Conservation (phyloP, 768 basidiomycete genomes). For the Rhodocollybia butyracea region DNA sequence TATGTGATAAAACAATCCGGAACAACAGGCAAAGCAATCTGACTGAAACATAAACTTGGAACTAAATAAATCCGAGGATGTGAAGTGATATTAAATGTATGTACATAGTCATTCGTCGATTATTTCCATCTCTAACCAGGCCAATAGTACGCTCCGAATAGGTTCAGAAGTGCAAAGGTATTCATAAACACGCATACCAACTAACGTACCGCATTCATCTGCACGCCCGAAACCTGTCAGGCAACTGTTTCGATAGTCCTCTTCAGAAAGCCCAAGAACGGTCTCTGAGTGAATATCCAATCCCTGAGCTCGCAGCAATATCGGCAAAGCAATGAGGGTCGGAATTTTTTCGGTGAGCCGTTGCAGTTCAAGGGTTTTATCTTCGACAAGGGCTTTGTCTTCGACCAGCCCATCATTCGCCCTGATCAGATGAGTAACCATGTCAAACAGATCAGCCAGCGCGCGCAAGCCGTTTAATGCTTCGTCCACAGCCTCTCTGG, state of each 20-base stretch:
- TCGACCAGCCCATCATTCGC: slow-evolving; percentile 13
- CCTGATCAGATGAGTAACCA: slow-evolving; percentile 27
- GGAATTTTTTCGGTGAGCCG: slow-evolving; percentile 62
- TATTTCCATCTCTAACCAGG: slow-evolving; percentile 8
- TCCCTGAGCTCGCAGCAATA: slow-evolving; percentile 51
- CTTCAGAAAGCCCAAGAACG: slow-evolving; percentile 57
- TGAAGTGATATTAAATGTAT: neutral
- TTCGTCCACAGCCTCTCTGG: slow-evolving; percentile 80
- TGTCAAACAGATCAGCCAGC: slow-evolving; percentile 55
- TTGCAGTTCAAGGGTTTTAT: slow-evolving; percentile 42
- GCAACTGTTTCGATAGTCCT: slow-evolving; percentile 65
- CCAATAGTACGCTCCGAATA: neutral
- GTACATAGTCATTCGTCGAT: neutral
- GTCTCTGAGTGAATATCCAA: slow-evolving; percentile 41
- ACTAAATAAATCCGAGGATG: neutral
- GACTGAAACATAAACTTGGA: neutral
- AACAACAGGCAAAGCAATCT: no score
- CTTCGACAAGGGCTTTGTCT: slow-evolving; percentile 21
- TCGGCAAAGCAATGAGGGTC: slow-evolving; percentile 69
- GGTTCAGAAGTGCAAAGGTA: neutral
- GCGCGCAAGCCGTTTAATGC: slow-evolving; percentile 65
- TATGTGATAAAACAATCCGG: no score
- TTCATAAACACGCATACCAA: slow-evolving; percentile 56
- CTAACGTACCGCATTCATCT: slow-evolving; percentile 63
- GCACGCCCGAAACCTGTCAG: slow-evolving; percentile 75